Evolutionary conservation across 2,329 filamentous ascomycete genomes (phyloP).

Genomic region (Colletotrichum cereale): DNA sequence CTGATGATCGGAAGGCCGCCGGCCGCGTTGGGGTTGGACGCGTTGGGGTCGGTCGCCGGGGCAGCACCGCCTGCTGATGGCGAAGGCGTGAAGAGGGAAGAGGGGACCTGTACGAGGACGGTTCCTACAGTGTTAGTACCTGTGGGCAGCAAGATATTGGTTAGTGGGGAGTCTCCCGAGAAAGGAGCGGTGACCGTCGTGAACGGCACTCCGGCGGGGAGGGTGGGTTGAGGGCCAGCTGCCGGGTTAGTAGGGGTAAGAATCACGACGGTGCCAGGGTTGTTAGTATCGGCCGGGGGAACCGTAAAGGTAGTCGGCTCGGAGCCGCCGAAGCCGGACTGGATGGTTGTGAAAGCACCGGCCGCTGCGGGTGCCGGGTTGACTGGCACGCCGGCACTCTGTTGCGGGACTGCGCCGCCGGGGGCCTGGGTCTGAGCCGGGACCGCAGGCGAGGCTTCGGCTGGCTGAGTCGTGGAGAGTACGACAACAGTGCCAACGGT

Average conservation of each 20-base stretch:
- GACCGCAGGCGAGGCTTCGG: neutral
- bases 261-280: conserved; percentile 27
- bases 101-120: conserved; percentile 28
- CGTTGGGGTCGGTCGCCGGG: neutral
- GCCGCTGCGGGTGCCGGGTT: neutral
- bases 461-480: neutral
- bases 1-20: neutral
- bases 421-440: conserved; percentile 9
- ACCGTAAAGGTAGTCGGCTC: conserved; percentile 32
- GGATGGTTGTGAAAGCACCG: conserved; percentile 22
- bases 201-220: conserved; percentile 29
- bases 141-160: conserved; percentile 3
- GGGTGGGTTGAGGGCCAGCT: conserved; percentile 2
- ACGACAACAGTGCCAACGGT: conserved; percentile 20
- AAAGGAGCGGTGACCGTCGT: conserved; percentile 6
- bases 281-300: conserved; percentile 5
- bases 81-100: conserved; percentile 17
- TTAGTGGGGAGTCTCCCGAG: neutral
- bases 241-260: conserved; percentile 34
- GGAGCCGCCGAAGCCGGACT: conserved; percentile 26
- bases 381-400: neutral
- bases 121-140: conserved; percentile 25
- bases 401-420: neutral
- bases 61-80: neutral
- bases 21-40: neutral